These are phyloP conservation scores for Neurospora pannonica DNA, from an alignment of 495 filamentous ascomycete genomes.

Conservation along the genomic window DNA sequence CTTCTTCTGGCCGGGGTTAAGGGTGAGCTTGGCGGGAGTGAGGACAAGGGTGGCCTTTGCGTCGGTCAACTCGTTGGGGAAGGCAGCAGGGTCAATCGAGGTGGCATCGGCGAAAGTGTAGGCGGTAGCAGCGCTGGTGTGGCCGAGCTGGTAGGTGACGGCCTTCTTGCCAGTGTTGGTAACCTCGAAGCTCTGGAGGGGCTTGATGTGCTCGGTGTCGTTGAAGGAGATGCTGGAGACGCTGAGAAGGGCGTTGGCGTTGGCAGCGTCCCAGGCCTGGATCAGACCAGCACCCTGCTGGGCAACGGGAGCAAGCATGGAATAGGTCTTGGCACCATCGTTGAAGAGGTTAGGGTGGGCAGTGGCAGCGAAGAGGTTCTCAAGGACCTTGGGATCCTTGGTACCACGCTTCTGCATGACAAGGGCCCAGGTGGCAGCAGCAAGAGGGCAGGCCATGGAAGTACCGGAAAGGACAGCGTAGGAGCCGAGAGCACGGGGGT, in stretches of 20 bases:
- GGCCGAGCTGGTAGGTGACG: constrained; percentile 38
- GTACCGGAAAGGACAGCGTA: constrained; percentile 49
- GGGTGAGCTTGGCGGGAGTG: constrained; percentile 19
- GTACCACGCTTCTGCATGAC: constrained; percentile 39
- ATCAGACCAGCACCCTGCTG: constrained; percentile 50
- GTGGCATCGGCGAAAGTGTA: constrained; percentile 29
- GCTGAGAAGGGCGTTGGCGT: constrained; percentile 41
- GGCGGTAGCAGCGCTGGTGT: constrained; percentile 32
- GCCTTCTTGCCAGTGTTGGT: constrained; percentile 38
- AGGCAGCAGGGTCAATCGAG: constrained; percentile 22
- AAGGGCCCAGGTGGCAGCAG: constrained; percentile 46
- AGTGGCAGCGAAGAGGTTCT: constrained; percentile 37
- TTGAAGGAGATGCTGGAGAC: constrained; percentile 48
- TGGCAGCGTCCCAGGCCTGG: constrained; percentile 48
- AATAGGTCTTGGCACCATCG: constrained; percentile 28
- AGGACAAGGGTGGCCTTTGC: constrained; percentile 28
- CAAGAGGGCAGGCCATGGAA: constrained; percentile 51
- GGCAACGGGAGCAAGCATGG: constrained; percentile 41
- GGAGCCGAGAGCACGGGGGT: constrained; percentile 38
- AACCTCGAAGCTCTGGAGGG: constrained; percentile 39
- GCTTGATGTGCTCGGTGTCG: constrained; percentile 44
- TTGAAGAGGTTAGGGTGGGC: constrained; percentile 39
- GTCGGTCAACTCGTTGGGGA: constrained; percentile 30
- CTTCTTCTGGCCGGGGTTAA: constrained; percentile 28
- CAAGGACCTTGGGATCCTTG: constrained; percentile 36